Evolutionary conservation across 192 early-diverging fungal genomes (phyloP), one percentile per base, ranked within the genome.

Genomic region (Ambispora gerdemannii): DNA sequence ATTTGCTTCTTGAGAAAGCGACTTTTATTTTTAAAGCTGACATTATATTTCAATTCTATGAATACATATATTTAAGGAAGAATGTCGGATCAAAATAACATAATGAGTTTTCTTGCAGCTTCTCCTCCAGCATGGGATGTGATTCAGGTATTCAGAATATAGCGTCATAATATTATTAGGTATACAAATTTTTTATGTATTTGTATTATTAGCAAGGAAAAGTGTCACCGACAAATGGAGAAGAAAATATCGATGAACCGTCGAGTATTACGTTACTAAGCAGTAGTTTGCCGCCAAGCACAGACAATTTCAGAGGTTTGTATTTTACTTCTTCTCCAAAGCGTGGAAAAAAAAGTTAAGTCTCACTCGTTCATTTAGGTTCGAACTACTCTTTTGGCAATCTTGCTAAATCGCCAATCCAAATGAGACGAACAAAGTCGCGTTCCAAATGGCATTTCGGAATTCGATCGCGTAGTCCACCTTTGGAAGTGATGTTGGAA

Each of bases 361-460:
- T n/a, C n/a, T n/a, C n/a, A n/a, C n/a, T n/a, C n/a, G n/a, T n/a
- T n/a, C n/a, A n/a, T n/a, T n/a, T n/a, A n/a, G n/a, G n/a, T n/a
- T n/a, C n/a, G n/a, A n/a, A n/a, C n/a, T n/a, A n/a, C n/a, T n/a
- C 36, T 35, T 20, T 32, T 58, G 20, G 1, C 20, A 31, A 25
- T 34, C 4, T 6, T 60, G 11, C 17, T 19, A 60, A 47, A 17
- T 6, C 47, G 15, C 62, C 62, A 3, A 36, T 74, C n/a, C 50
- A 69, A 22, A 78, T 76, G 20, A 49, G 73, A 24, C 68, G 61
- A 58, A 52, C 69, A 20, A 81, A 79, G 28, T 78, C 83, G 3
- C 80, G 92, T 52, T 88, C 92, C 4, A 92, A 91, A 76, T 99
- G 97, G 97, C 96, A 99, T 80, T 97, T 97, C 84, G 97, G 97